Evolutionary conservation across 225 moss, liverwort and hornwort genomes (phyloP).

Genomic region (Marchantia polymorpha): DNA sequence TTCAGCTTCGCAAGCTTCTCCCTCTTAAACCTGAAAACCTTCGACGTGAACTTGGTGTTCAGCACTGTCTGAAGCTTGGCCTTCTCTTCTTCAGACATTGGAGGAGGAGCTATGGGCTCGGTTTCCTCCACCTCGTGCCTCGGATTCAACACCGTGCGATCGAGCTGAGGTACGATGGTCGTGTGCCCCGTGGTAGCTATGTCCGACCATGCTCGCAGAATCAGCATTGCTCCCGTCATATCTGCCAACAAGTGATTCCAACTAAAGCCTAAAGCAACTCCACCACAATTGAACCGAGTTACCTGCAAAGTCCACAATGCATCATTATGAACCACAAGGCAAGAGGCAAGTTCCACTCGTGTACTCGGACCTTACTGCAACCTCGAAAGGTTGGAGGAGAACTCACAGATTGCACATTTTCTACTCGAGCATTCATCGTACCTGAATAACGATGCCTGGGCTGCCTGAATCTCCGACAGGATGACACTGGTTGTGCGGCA

Average conservation of each 20-base stretch:
- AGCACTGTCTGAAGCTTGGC: constrained; percentile 32
- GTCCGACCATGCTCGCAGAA: constrained; percentile 43
- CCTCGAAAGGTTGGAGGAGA: not conserved
- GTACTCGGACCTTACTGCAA: not conserved
- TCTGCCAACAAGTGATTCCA: constrained; percentile 47
- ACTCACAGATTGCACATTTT: not conserved
- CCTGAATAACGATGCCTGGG: constrained; percentile 31
- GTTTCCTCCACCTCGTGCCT: not conserved
- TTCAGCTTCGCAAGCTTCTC: constrained; percentile 31
- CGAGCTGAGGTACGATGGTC: constrained; percentile 28
- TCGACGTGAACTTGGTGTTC: constrained; percentile 3
- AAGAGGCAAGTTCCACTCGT: no score
- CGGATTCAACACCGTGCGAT: constrained; percentile 22
- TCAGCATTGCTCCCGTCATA: constrained; percentile 35
- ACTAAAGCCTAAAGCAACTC: constrained; percentile 18
- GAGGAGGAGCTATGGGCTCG: constrained; percentile 5
- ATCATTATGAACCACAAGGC: not conserved
- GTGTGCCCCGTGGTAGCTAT: constrained; percentile 27
- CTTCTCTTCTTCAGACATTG: constrained; percentile 23
- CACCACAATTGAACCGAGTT: constrained; percentile 44
- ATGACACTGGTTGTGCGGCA: constrained; percentile 26
- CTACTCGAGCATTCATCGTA: not conserved
- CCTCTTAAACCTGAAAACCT: constrained; percentile 20
- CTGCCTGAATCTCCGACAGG: constrained; percentile 17
- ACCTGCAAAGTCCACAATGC: constrained; percentile 20